Conservation (phyloP, 192 early-diverging fungal genomes). For the Rhizophagus clarus region DNA sequence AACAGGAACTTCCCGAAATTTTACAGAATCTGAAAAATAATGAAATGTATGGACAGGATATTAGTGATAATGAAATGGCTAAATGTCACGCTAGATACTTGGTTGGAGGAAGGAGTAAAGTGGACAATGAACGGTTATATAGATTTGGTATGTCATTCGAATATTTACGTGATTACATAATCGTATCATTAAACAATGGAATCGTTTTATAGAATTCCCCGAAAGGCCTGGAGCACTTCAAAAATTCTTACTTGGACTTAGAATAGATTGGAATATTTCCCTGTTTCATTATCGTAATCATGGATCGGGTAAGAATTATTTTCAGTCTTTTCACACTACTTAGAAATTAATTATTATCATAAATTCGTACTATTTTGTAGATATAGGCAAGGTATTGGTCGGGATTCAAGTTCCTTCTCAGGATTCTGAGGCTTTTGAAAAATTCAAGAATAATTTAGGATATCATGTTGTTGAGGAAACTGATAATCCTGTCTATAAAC, state of each 20-base stretch:
- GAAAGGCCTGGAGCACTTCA: slow-evolving; percentile 91
- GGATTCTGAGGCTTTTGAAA: slow-evolving; percentile 64
- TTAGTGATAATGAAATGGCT: slow-evolving; percentile 91
- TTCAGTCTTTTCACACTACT: neutral
- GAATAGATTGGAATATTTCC: slow-evolving; percentile 75
- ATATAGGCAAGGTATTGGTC: slow-evolving; percentile 90
- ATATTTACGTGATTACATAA: neutral
- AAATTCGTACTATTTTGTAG: slow-evolving; percentile 40
- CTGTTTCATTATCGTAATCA: slow-evolving; percentile 98
- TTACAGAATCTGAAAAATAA: slow-evolving; percentile 56
- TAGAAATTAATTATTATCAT: neutral
- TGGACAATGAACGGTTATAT: slow-evolving; percentile 86
- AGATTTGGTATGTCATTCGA: slow-evolving; percentile 63
- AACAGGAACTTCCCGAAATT: slow-evolving; percentile 70
- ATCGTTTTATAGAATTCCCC: slow-evolving; percentile 68
- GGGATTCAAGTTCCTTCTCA: slow-evolving; percentile 89
- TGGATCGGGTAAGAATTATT: slow-evolving; percentile 60
- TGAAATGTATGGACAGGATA: slow-evolving; percentile 78
- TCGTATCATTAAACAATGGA: neutral
- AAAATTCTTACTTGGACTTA: slow-evolving; percentile 78
- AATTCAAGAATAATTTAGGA: slow-evolving; percentile 77
- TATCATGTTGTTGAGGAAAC: slow-evolving; percentile 95
- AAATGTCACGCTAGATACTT: slow-evolving; percentile 96
- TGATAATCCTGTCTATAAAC: slow-evolving; percentile 83
- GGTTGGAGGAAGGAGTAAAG: slow-evolving; percentile 80